Base-by-base conservation (phyloP, 2,329 filamentous ascomycete genomes). In the Sporothrix pallida region DNA sequence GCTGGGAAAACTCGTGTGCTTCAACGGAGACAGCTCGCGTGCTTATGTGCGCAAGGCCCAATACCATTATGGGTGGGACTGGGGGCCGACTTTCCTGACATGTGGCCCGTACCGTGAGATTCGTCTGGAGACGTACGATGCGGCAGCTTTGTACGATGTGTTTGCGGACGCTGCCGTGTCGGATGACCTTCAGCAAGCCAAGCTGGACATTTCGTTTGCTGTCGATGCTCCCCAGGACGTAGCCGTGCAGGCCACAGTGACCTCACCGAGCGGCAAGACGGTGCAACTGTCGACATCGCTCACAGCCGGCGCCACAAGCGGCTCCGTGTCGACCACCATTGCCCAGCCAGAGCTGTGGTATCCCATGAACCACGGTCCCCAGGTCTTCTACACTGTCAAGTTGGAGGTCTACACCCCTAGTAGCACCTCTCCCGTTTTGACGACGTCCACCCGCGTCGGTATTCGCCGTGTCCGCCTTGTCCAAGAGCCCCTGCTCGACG, bases 151-250 rank as follows among this genome's bases (percentile, higher is more conserved):
- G 17, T 46, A 93, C 13, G 90, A 92, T 26, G 84, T 95, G 0
- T 95, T 94, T 81, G 94, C 91, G 74, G 92, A 92, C 20, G 93
- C 93, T 80, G 95, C 93, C 93, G 95, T 95, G 74, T 93, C 93
- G 0, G 92, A 92, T 0, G 93, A 95, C 79, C 94, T 88, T 78
- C 94, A 95, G 78, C 87, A 92, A 6, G 90, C 95, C 72, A 87
- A 86, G 12, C 85, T 85, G 62, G 85, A 91, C 72, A 87, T 86
- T 71, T 95, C 95, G 79, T 83, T 87, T 74, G 90, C 92, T 77
- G 37, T 31, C 17, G 60, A 65, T 46, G 60, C 23, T 10, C n/a
- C 37, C n/a, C 13, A 65, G 12, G n/a, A 44, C n/a, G 37, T 46
- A 3, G 17, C 44, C 8, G 60, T 65, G 8, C 60, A 65, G 37